Conservation (phyloP, 176 grass and related monocot species). For the Oryza longistaminata region DNA sequence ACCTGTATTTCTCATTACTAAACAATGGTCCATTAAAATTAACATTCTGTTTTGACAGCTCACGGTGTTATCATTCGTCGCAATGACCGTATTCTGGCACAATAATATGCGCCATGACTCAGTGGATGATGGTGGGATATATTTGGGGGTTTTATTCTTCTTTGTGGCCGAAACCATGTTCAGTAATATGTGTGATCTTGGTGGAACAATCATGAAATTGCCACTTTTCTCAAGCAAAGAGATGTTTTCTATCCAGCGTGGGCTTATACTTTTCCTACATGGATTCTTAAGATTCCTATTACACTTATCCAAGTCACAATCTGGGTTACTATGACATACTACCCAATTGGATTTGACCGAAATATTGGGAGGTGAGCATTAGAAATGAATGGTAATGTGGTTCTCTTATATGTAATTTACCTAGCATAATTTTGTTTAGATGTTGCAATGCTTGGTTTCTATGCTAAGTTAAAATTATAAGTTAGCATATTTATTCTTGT, state of each 20-base stretch:
- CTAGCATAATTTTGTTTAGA: neutral
- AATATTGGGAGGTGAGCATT: slow-evolving; percentile 50
- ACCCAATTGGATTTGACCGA: slow-evolving; percentile 60
- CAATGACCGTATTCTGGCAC: slow-evolving; percentile 51
- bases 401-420: neutral
- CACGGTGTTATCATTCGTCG: slow-evolving; percentile 30
- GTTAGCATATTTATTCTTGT: no score
- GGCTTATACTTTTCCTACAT: slow-evolving; percentile 53
- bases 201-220: slow-evolving; percentile 44
- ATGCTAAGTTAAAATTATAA: neutral
- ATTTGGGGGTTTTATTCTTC: slow-evolving; percentile 53
- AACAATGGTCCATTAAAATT: neutral
- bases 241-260: slow-evolving; percentile 69
- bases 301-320: slow-evolving; percentile 51
- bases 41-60: slow-evolving; percentile 41
- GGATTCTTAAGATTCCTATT: slow-evolving; percentile 64
- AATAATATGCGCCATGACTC: slow-evolving; percentile 47
- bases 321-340: slow-evolving; percentile 57
- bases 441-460: neutral
- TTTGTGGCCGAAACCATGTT: slow-evolving; percentile 52
- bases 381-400: neutral
- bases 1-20: neutral
- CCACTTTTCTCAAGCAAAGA: slow-evolving; percentile 65
- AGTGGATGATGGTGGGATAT: slow-evolving; percentile 45
- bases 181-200: slow-evolving; percentile 45